Base-by-base conservation (phyloP, 2,329 filamentous ascomycete genomes). In the Fusarium pininemorale region DNA sequence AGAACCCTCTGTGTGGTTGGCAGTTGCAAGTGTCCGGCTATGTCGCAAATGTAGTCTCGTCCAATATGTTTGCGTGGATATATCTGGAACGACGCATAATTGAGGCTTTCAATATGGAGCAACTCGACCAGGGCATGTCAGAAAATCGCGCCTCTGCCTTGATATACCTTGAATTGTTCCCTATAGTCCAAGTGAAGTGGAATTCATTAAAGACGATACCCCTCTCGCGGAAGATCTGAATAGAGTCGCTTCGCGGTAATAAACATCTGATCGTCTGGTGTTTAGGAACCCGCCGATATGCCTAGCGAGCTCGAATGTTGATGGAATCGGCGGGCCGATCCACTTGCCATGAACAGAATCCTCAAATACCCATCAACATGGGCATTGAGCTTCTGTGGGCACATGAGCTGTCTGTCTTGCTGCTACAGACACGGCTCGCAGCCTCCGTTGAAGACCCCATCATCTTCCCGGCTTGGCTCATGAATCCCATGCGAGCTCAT, bases 281-380 rank as follows among this genome's bases (percentile, higher is more conserved):
- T 57, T 66, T 51, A 72, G 72, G 72, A 62, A 30, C 60, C 64
- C 39, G 56, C 72, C 47, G 71, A 66, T 47, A 48, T 42, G 55
- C 47, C 56, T 45, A 56, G 68, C 50, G 44, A 70, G 59, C 71
- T 74, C 68, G 72, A 69, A 73, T 72, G 61, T 72, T 74, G 51
- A 56, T 61, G 70, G 65, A 64, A 57, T 75, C 59, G 65, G 69
- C 72, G 72, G 74, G 56, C 75, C 74, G 75, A 75, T 74, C 65
- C 67, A 77, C 57, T 47, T 47, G 41, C 41, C 61, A 47, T 58
- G 57, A 37, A 58, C 47, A 68, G 54, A 32, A 45, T 54, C 48
- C 30, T 37, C 30, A 48, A 32, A 59, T 45, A 26, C 39, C 41
- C 47, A 64, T 56, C 28, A 15, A 14, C 65, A 58, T 57, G 30